These are phyloP conservation scores for Pseudopyricularia javanii DNA, from an alignment of 2,329 filamentous ascomycete species.

Conservation along the genomic window DNA sequence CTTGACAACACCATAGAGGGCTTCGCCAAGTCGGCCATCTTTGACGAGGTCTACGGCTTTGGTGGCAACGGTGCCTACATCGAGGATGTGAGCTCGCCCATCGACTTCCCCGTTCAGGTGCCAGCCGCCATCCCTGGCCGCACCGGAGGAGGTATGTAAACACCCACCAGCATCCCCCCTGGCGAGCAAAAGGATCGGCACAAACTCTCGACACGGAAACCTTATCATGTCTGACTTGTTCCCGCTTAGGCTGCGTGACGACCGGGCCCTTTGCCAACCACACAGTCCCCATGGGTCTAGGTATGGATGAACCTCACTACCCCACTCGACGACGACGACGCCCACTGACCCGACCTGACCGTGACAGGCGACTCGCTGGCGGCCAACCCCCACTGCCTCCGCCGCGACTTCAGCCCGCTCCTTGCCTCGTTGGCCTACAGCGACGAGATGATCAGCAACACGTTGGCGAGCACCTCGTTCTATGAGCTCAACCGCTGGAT, in stretches of 20 bases:
- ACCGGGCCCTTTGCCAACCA: not conserved
- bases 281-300: not conserved
- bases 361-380: not conserved
- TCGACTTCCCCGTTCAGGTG: not conserved
- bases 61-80: conserved; percentile 1
- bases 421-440: not conserved
- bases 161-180: no score
- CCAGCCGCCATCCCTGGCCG: not conserved
- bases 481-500: not conserved
- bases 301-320: not conserved
- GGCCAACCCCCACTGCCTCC: not conserved
- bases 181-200: no score
- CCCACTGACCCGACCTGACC: no score
- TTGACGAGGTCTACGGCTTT: not conserved
- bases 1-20: not conserved
- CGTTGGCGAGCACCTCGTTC: not conserved
- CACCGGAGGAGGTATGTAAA: not conserved
- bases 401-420: not conserved
- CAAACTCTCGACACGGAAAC: no score
- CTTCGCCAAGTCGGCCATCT: not conserved
- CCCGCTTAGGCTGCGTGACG: not conserved
- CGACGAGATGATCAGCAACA: not conserved
- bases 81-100: not conserved
- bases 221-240: no score
- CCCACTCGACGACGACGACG: no score